Evolutionary conservation across 208 protist genomes (phyloP).

Genomic region (Leptomonas pyrrhocoris): DNA sequence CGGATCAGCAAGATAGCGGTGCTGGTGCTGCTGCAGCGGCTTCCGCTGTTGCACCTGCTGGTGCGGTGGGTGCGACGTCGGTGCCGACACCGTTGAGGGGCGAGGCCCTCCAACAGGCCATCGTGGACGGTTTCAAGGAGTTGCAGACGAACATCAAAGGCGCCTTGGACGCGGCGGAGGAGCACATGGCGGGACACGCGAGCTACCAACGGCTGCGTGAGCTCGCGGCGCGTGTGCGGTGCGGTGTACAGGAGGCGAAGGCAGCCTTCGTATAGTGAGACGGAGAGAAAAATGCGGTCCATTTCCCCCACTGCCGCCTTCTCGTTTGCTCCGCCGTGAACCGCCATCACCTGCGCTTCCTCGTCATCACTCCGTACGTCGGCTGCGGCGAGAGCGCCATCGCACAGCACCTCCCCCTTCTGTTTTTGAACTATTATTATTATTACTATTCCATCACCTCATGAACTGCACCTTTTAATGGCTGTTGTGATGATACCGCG

Average conservation of each 20-base stretch:
- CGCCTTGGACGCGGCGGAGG: conserved; percentile 67
- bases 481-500: too few species aligned
- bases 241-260: conserved; percentile 58
- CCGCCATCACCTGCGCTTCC: too few species aligned
- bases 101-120: conserved; percentile 34
- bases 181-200: conserved; percentile 65
- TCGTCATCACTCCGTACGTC: too few species aligned
- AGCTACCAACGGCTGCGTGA: conserved; percentile 54
- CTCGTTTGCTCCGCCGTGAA: too few species aligned
- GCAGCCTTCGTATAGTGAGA: conserved; percentile 19
- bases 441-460: too few species aligned
- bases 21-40: background rate
- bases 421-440: too few species aligned
- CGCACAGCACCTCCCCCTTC: too few species aligned
- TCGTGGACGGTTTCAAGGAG: conserved; percentile 55
- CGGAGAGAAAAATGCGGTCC: too few species aligned
- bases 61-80: background rate
- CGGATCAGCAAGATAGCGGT: background rate
- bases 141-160: conserved; percentile 65
- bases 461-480: too few species aligned
- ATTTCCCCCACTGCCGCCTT: too few species aligned
- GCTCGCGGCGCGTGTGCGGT: conserved; percentile 42
- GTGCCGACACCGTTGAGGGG: background rate
- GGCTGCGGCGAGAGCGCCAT: too few species aligned
- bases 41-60: background rate